Base-by-base conservation (phyloP, 148 eudicot genomes). In the Rhododendron ferrugineum region DNA sequence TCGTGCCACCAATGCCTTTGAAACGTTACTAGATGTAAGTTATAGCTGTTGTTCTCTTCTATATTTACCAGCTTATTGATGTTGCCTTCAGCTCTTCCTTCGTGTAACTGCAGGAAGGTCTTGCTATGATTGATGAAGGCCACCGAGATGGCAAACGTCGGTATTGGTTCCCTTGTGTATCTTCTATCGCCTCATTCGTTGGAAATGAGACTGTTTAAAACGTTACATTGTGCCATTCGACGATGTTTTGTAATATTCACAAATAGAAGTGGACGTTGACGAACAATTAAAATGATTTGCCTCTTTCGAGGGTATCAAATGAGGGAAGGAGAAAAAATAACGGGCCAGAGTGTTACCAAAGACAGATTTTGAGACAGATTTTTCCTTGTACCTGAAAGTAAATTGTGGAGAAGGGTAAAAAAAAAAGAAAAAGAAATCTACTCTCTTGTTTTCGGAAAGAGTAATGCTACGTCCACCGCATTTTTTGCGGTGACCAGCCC, bases 111-210 rank as follows among this genome's bases (percentile, higher is more conserved):
- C 95, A 97, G 98, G 98, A 93, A 88, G 98, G 96, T 78, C 96
- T 97, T 88, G 98, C 99, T 58, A 97, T 97, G 99, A 94, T 97
- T 23, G 99, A 97, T 88, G 98, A 95, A 80, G 98, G 98, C 37
- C 98, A 95, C 86, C 90, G 85, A 87, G 98, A 97, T 82, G 94
- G 99, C 36, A 94, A 89, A 85, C 93, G 98, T 1, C 91, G 94
- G 52, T 97, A 95, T 83, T 95, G 98, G 98, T 97, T 97, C 89
- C 99, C 98, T 2, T 97, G 99, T 68, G 98, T 97, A 78, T 95
- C 98, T 82, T 94, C 96, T 66, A 89, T 94, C 82, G 89, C 98
- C 52, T 89, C 98, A n/a, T 88, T 87, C 52, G 89, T 92, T 23
- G 94, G 92, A 88, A 86, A 92, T 26, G 98, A 95, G 47, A 82